Evolutionary conservation across 108 stramenopile species (phyloP).

Genomic region (Mediolabrus comicus): DNA sequence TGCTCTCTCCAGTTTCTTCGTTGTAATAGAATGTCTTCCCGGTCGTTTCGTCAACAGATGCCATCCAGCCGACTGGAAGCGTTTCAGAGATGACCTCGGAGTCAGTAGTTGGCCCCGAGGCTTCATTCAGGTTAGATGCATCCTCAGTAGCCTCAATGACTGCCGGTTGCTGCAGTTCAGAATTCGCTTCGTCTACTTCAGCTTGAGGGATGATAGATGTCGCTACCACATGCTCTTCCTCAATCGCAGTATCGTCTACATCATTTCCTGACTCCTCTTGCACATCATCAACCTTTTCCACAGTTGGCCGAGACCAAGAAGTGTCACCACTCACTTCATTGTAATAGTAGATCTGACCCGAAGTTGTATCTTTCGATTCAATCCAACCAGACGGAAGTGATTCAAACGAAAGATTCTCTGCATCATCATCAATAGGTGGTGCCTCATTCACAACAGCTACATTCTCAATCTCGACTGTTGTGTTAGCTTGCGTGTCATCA

Average conservation of each 20-base stretch:
- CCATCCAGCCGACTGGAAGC: conserved; percentile 54
- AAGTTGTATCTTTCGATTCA: conserved; percentile 40
- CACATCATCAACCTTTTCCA: neutral
- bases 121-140: neutral
- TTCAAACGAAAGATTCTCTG: conserved; percentile 3
- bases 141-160: neutral
- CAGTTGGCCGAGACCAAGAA: conserved; percentile 17
- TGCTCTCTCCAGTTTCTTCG: conserved; percentile 35
- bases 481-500: neutral
- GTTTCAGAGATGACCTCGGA: neutral
- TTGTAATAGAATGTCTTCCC: conserved; percentile 55
- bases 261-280: neutral
- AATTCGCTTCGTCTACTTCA: too few relatives aligned
- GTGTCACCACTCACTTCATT: conserved; percentile 46
- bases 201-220: too few relatives aligned
- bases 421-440: neutral
- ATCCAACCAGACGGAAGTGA: conserved; percentile 49
- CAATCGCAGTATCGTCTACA: too few relatives aligned
- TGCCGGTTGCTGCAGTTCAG: too few relatives aligned
- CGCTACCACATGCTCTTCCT: too few relatives aligned
- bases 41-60: conserved; percentile 33
- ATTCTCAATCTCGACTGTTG: neutral
- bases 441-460: neutral
- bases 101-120: neutral
- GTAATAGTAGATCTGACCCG: conserved; percentile 54